Evolutionary conservation across 345 rosid genomes (phyloP), one percentile per base, ranked within the genome.

Genomic region (Aquilaria yunnanensis): DNA sequence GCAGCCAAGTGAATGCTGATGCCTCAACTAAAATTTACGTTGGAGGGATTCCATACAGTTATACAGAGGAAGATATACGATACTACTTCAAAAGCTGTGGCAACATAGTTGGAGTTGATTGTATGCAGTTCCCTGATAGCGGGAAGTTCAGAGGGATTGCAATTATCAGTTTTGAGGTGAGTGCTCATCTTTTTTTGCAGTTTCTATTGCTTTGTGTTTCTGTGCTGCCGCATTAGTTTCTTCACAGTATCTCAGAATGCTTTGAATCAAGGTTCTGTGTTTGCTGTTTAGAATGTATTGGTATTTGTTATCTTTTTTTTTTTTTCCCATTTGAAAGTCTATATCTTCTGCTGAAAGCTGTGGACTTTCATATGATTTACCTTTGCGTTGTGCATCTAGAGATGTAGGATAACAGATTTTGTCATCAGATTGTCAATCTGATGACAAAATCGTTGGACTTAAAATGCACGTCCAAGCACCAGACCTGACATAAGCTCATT

Each of bases 61-160:
- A 85, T 4, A 79, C 82, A 1, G 97, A 93, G 72, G 94, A 85
- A 70, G 99, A 90, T 66, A 93, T 93, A 68, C 83, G 81, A 48
- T 83, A 84, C 67, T 90, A 69, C 83, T 94, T 94, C 58, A 92
- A 80, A 80, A 65, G 89, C 64, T 88, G 96, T 57, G 99, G 97
- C 31, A 80, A 78, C 63, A 84, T 88, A 65, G 77, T 79, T 9
- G 92, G 85, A 64, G 63, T 93, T 65, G 94, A 88, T 67, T 85
- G 90, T 72, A 88, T 86, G 95, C 80, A 76, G 63, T 93, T 90
- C 68, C 85, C 95, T 71, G 97, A 94, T 67, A 90, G 78, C 52
- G 96, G 96, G 41, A 79, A 80, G 73, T 94, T 94, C 60, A 86
- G 86, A 76, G 99, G 97, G 34, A 90, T 94, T 12, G 88, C 99